phyloP scores from a whole-genome alignment of 176 grass and related monocot genomes.

The Dactylis glomerata region DNA sequence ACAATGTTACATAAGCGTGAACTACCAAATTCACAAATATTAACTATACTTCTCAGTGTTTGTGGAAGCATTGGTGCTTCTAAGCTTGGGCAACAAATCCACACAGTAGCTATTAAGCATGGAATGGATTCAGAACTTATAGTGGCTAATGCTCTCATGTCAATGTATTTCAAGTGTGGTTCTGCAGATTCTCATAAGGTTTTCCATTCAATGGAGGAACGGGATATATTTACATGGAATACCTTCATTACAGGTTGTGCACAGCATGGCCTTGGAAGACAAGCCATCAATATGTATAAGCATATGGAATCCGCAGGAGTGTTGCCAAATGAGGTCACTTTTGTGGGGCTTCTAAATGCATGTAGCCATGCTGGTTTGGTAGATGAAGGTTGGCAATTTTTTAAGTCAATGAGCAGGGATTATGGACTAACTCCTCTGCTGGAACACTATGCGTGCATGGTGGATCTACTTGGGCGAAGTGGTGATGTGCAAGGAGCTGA shows the following conservation, averaged over 20 bases:
- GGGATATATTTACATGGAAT: constrained; percentile 55
- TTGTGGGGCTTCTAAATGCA: constrained; percentile 67
- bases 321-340: constrained; percentile 62
- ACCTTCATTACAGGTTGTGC: constrained; percentile 58
- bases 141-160: constrained; percentile 47
- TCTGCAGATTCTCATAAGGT: constrained; percentile 31
- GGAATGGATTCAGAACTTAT: constrained; percentile 44
- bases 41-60: constrained; percentile 46
- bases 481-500: constrained; percentile 61
- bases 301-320: constrained; percentile 44
- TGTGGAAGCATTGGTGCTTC: constrained; percentile 33
- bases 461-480: constrained; percentile 65
- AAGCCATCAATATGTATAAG: constrained; percentile 45
- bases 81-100: constrained; percentile 54
- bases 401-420: constrained; percentile 57
- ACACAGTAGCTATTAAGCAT: constrained; percentile 32
- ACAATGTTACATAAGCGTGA: constrained; percentile 33
- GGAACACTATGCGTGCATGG: constrained; percentile 71
- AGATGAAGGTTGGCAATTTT: constrained; percentile 50
- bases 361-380: constrained; percentile 69
- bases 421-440: constrained; percentile 41
- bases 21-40: constrained; percentile 46
- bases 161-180: constrained; percentile 56
- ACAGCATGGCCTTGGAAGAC: constrained; percentile 48
- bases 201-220: constrained; percentile 44